phyloP scores from a whole-genome alignment of 1,139 yeast genomes.

The Blastobotrys raffinosifermentans region DNA sequence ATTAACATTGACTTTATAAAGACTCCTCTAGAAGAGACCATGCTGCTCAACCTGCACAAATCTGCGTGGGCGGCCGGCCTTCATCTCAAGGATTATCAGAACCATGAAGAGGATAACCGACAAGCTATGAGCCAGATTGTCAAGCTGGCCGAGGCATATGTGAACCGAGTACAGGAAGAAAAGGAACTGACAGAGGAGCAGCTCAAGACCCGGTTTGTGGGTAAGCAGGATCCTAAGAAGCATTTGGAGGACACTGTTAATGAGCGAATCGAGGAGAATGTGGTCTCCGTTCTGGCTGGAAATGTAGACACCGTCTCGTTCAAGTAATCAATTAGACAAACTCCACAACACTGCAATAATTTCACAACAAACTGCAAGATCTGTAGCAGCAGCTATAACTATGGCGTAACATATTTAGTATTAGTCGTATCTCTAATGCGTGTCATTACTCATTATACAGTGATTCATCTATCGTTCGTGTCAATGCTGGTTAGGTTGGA shows the following conservation, averaged over 20 bases:
- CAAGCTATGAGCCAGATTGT: conserved; percentile 76
- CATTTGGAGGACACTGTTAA: conserved; percentile 91
- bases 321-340: too few relatives aligned
- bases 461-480: too few relatives aligned
- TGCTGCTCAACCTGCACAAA: conserved; percentile 91
- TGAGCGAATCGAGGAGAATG: conserved; percentile 78
- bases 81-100: conserved; percentile 68
- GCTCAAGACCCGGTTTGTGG: conserved; percentile 91
- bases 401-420: too few relatives aligned
- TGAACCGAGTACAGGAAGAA: conserved; percentile 88
- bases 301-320: conserved; percentile 71
- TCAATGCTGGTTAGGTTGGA: too few relatives aligned
- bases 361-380: too few relatives aligned
- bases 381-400: too few relatives aligned
- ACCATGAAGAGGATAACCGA: conserved; percentile 69
- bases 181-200: conserved; percentile 83
- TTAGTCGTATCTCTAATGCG: too few relatives aligned
- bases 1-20: conserved; percentile 91
- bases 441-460: too few relatives aligned
- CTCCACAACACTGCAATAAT: too few relatives aligned
- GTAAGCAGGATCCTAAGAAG: conserved; percentile 98
- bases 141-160: conserved; percentile 83
- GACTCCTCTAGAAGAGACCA: conserved; percentile 86
- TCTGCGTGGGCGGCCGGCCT: conserved; percentile 95
- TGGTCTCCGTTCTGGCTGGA: conserved; percentile 79